Evolutionary conservation across 2,329 filamentous ascomycete species (phyloP).

Genomic region (Apiospora kogelbergensis): DNA sequence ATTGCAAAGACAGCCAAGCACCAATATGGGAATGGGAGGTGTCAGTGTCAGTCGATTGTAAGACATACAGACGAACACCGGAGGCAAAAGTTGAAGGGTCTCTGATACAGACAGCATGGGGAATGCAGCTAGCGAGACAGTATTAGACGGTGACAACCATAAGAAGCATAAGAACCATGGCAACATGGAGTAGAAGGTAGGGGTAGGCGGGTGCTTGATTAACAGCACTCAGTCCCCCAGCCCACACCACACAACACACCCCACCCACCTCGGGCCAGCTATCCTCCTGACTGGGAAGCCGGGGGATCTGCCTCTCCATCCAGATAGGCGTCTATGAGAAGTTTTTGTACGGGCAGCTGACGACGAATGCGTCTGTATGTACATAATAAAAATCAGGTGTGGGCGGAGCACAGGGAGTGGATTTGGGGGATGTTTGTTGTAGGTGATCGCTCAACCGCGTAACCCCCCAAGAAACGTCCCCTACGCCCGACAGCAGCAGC

Average conservation of each 20-base stretch:
- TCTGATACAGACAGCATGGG: background rate
- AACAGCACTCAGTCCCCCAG: background rate
- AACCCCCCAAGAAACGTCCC: background rate
- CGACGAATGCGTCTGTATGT: background rate
- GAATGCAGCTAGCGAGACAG: background rate
- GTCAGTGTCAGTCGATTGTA: background rate
- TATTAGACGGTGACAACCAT: slow-evolving; percentile 1
- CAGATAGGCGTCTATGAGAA: background rate
- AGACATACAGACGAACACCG: background rate
- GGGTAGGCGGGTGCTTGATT: background rate
- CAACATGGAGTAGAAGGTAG: background rate
- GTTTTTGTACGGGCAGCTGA: background rate
- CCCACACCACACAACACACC: background rate
- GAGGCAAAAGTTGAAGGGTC: background rate
- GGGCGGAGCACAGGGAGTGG: background rate
- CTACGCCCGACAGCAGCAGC: background rate
- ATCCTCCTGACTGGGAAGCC: slow-evolving; percentile 5
- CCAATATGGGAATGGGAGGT: background rate
- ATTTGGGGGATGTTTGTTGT: background rate
- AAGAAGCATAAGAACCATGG: background rate
- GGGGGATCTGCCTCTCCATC: slow-evolving; percentile 3
- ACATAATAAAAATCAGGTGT: background rate
- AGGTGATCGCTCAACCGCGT: background rate
- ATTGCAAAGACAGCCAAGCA: background rate
- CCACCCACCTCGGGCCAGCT: background rate